Base-by-base conservation (phyloP, 306 rosid species). In the apple (Malus domestica) region DNA sequence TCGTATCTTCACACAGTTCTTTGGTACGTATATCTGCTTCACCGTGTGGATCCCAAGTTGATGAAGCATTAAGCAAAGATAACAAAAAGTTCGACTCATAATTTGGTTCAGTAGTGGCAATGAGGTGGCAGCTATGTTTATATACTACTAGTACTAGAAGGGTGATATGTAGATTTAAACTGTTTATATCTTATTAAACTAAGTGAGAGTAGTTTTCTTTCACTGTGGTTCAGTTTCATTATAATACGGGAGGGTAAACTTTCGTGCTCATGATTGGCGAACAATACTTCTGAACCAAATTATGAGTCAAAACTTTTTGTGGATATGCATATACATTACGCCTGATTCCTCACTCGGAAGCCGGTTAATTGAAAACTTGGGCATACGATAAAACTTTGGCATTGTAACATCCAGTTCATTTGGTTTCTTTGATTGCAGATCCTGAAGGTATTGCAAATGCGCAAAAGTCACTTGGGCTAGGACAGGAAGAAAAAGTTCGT, bases 401-500 rank as follows among this genome's bases (percentile, higher is more conserved):
- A 13, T 62, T 27, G 8, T 55, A 44, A 16, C 2, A 38, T 73
- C 35, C 44, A 29, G 25, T 78, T 70, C 54, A 38, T 66, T 66
- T 73, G 67, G 63, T 73, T 9, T 54, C 70, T 54, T 72, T 3
- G 32, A 51, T 60, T 81, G 83, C 90, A 93, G 98, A 93, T 84
- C 98, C 98, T n/a, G 96, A 93, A 83, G 98, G 98, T 60, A 86
- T 93, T 82, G 98, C 96, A 76, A 87, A 86, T 82, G 98, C 94
- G 35, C 96, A 90, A 88, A 93, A 87, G 81, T 93, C 98, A 13
- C 88, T 93, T 20, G 98, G 98, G 62, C 75, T 93, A 23, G 97
- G 96, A 33, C 98, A 90, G 79, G 98, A 90, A 82, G 91, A 90
- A 67, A 93, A 83, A 85, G 90, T 63, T 55, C 97, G 97, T 30